Percentiles rank a stretch among this genome's conserved stretches.
These are phyloP conservation scores for Aspergillus conjunctus DNA, from an alignment of 495 filamentous ascomycete genomes.

Conservation along the genomic window DNA sequence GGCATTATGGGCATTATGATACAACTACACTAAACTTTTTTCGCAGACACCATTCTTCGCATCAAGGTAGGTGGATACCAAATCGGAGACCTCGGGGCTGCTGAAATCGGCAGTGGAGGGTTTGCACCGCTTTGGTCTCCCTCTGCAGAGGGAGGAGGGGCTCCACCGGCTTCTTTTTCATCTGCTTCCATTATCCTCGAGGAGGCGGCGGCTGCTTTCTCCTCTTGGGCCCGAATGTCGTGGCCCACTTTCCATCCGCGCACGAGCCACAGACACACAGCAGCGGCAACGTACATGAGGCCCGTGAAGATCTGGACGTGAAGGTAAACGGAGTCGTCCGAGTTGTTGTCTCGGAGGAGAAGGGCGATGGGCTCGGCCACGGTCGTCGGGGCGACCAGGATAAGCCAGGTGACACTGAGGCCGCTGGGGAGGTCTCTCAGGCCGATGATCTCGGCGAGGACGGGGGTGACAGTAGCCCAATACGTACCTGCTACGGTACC, in stretches of 20 bases:
- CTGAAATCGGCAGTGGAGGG: constrained; percentile 1
- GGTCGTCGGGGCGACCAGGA: constrained; percentile 70
- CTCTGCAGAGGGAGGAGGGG: no score
- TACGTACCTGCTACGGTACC: constrained; percentile 73
- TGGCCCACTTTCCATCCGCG: constrained; percentile 62
- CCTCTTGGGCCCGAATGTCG: constrained; percentile 42
- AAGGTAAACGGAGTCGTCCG: constrained; percentile 51
- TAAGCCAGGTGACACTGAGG: constrained; percentile 75
- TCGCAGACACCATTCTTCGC: constrained; percentile 38
- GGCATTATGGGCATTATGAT: not conserved
- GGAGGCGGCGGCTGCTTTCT: constrained; percentile 12
- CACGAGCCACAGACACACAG: constrained; percentile 51
- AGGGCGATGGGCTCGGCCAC: constrained; percentile 76
- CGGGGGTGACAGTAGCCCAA: constrained; percentile 70
- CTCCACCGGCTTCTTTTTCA: not conserved
- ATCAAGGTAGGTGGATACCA: constrained; percentile 36
- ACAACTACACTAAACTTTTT: constrained; percentile 33
- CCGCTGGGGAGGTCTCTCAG: constrained; percentile 69
- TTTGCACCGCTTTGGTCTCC: not conserved
- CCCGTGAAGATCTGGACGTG: constrained; percentile 68
- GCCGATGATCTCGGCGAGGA: constrained; percentile 78
- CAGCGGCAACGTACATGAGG: constrained; percentile 64
- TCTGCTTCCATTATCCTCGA: not conserved
- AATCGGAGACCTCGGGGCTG: constrained; percentile 6
- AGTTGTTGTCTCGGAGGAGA: constrained; percentile 54